Evolutionary conservation across 495 filamentous ascomycete species (phyloP).

Genomic region (Penicillium canariense): DNA sequence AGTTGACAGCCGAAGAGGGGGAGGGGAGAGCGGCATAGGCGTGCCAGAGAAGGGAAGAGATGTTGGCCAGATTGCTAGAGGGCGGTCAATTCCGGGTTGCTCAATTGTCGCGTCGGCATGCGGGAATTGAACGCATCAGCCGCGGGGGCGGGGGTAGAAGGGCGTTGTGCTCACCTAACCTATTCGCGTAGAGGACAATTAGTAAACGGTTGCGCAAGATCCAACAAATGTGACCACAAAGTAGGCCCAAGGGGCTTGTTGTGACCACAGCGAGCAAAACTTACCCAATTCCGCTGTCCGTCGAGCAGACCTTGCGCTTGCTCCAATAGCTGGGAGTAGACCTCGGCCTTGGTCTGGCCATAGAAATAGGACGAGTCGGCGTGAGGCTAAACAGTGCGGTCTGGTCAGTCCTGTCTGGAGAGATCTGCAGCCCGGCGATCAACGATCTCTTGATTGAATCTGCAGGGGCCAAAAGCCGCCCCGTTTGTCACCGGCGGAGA

Average conservation of each 20-base stretch:
- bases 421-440: slow-evolving; percentile 5
- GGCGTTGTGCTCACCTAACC: slow-evolving; percentile 54
- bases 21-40: slow-evolving; percentile 74
- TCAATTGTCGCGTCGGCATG: background rate
- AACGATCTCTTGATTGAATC: background rate
- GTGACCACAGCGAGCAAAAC: slow-evolving; percentile 18
- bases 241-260: background rate
- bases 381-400: slow-evolving; percentile 61
- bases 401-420: background rate
- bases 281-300: slow-evolving; percentile 86
- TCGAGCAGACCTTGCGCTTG: slow-evolving; percentile 69
- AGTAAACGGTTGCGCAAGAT: slow-evolving; percentile 1
- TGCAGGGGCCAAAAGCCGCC: background rate
- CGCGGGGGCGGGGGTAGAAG: background rate
- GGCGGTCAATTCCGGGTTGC: slow-evolving; percentile 1
- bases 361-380: slow-evolving; percentile 80
- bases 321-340: slow-evolving; percentile 71
- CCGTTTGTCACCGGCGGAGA: background rate
- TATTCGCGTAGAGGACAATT: slow-evolving; percentile 24
- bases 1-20: slow-evolving; percentile 74
- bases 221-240: background rate
- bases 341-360: slow-evolving; percentile 66
- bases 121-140: background rate
- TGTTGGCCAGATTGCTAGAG: slow-evolving; percentile 77
- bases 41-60: slow-evolving; percentile 84